Evolutionary conservation across 768 basidiomycete species (phyloP).

Genomic region (Collybiopsis luxurians): DNA sequence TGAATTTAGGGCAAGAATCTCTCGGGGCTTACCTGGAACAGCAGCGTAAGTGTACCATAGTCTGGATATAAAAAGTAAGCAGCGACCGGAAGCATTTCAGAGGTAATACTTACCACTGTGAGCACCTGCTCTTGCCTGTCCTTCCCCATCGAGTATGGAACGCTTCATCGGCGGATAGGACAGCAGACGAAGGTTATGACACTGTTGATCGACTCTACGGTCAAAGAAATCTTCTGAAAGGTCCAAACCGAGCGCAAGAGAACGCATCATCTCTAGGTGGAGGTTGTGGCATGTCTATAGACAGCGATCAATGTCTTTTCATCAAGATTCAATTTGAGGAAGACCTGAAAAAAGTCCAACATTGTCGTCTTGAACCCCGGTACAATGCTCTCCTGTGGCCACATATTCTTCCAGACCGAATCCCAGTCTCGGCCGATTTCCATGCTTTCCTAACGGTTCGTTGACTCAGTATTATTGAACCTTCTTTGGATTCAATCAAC

Average conservation of each 20-base stretch:
- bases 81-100: neutral
- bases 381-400: constrained; percentile 63
- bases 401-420: constrained; percentile 71
- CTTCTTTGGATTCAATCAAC: too few species aligned
- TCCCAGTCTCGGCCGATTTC: constrained; percentile 90
- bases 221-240: constrained; percentile 78
- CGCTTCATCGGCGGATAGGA: constrained; percentile 79
- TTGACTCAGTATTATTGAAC: too few species aligned
- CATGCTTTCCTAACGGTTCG: too few species aligned
- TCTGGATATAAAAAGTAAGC: constrained; percentile 36
- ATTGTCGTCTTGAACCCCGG: constrained; percentile 72
- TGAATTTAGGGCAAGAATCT: neutral
- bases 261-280: constrained; percentile 77
- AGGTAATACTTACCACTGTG: constrained; percentile 57
- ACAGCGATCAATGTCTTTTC: constrained; percentile 11
- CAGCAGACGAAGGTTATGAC: constrained; percentile 77
- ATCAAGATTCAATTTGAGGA: neutral
- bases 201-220: constrained; percentile 68
- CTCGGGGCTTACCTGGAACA: constrained; percentile 60
- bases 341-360: constrained; percentile 69
- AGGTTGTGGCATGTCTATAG: constrained; percentile 70
- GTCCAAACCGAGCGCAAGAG: constrained; percentile 77
- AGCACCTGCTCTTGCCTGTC: constrained; percentile 78
- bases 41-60: constrained; percentile 77
- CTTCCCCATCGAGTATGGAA: constrained; percentile 52